These are phyloP conservation scores for Lenzites betulinus DNA, from an alignment of 768 basidiomycete genomes.

Conservation along the genomic window DNA sequence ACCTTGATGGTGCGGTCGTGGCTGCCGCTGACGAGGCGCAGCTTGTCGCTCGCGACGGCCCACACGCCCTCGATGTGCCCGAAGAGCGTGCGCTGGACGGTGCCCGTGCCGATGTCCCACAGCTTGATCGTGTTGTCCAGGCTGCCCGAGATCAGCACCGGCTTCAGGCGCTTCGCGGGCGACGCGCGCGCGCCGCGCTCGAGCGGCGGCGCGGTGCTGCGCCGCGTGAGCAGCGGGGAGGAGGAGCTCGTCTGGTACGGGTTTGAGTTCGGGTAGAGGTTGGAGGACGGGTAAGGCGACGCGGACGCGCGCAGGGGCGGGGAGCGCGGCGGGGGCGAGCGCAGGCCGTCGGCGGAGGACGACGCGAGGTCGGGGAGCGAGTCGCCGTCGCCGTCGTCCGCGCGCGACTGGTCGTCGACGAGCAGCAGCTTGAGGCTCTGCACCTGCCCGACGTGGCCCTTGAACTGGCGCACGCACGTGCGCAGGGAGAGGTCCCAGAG, in stretches of 20 bases:
- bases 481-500: constrained; percentile 89
- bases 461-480: constrained; percentile 80
- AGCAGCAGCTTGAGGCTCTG: constrained; percentile 85
- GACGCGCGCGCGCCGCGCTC: neutral
- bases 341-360: neutral
- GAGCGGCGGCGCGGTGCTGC: constrained; percentile 4
- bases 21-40: constrained; percentile 89
- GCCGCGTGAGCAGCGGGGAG: constrained; percentile 12
- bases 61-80: constrained; percentile 99
- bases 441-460: constrained; percentile 92
- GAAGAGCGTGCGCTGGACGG: constrained; percentile 80
- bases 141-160: constrained; percentile 84
- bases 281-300: neutral
- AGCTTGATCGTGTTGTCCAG: constrained; percentile 94
- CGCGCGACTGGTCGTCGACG: constrained; percentile 57
- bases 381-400: constrained; percentile 29
- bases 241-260: too few species aligned
- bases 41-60: constrained; percentile 90
- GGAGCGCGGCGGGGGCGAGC: neutral
- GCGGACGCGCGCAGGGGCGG: neutral
- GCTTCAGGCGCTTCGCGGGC: constrained; percentile 42
- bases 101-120: constrained; percentile 92
- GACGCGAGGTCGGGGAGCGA: constrained; percentile 1
- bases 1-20: constrained; percentile 99
- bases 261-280: neutral